These are phyloP conservation scores for Penicillium herquei DNA, from an alignment of 495 filamentous ascomycete species.

Conservation along the genomic window DNA sequence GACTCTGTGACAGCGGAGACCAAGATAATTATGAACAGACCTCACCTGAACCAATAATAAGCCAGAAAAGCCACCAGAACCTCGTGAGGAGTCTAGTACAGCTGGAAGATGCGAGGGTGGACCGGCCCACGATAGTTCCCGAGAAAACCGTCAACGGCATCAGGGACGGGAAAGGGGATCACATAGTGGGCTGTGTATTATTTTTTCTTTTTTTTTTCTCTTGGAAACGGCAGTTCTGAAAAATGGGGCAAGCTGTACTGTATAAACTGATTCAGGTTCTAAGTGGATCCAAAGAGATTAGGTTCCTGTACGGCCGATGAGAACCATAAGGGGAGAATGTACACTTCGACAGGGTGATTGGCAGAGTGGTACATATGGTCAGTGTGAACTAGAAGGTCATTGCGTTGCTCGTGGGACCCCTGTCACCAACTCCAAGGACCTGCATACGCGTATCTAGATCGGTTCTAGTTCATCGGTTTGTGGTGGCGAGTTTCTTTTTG, in stretches of 20 bases:
- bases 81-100: conserved; percentile 15
- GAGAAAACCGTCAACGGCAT: conserved; percentile 24
- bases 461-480: background rate
- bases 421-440: background rate
- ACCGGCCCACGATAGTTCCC: conserved; percentile 23
- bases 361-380: too few species aligned
- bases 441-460: background rate
- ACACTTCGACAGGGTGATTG: conserved; percentile 16
- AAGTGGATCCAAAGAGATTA: conserved; percentile 18
- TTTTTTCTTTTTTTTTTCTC: background rate
- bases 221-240: background rate
- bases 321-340: conserved; percentile 2
- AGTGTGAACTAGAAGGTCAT: conserved; percentile 7
- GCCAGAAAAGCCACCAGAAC: conserved; percentile 21
- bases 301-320: conserved; percentile 22
- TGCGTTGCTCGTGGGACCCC: conserved; percentile 17
- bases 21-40: conserved; percentile 31
- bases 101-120: conserved; percentile 23
- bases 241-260: background rate
- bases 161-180: background rate
- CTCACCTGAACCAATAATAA: conserved; percentile 33
- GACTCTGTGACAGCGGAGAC: conserved; percentile 21
- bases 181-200: background rate
- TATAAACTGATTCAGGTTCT: too few species aligned
- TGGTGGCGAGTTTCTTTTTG: background rate